phyloP scores from a whole-genome alignment of 2,329 filamentous ascomycete genomes.

The Alternaria tenuissima region DNA sequence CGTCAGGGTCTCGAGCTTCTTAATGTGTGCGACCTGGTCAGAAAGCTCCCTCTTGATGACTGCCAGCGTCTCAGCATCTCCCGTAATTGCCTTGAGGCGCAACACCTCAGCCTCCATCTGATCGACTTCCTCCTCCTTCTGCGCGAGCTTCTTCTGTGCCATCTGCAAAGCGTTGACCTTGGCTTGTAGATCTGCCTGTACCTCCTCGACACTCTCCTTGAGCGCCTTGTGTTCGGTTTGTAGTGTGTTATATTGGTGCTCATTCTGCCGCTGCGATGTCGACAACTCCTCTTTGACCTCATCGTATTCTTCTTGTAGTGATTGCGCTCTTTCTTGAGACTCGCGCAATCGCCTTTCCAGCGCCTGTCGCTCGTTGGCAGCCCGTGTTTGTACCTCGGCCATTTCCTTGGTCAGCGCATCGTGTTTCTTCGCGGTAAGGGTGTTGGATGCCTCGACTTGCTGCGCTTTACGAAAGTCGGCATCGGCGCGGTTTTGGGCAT shows the following conservation, averaged over 20 bases:
- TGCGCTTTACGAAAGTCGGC: slow-evolving; percentile 78
- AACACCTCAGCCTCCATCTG: slow-evolving; percentile 84
- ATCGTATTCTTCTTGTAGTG: slow-evolving; percentile 81
- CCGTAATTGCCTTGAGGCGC: slow-evolving; percentile 83
- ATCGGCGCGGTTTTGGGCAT: slow-evolving; percentile 81
- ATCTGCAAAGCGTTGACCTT: slow-evolving; percentile 66
- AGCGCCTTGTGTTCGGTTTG: slow-evolving; percentile 68
- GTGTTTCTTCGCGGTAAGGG: slow-evolving; percentile 62
- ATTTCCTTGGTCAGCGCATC: slow-evolving; percentile 64
- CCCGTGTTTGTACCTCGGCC: slow-evolving; percentile 62
- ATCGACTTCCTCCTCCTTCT: slow-evolving; percentile 75
- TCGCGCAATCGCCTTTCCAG: slow-evolving; percentile 64
- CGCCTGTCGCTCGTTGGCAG: slow-evolving; percentile 63
- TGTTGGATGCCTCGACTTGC: slow-evolving; percentile 63
- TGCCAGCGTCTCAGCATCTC: slow-evolving; percentile 83
- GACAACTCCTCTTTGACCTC: slow-evolving; percentile 80
- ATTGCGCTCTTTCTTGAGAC: slow-evolving; percentile 73
- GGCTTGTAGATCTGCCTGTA: slow-evolving; percentile 65
- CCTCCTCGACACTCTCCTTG: slow-evolving; percentile 66
- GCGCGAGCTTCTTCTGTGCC: slow-evolving; percentile 71
- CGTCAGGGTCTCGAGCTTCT: slow-evolving; percentile 80
- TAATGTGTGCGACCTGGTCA: slow-evolving; percentile 92
- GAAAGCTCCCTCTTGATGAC: slow-evolving; percentile 88
- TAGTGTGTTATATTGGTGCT: slow-evolving; percentile 66
- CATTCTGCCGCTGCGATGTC: slow-evolving; percentile 71